phyloP scores from a whole-genome alignment of 2,329 filamentous ascomycete genomes.

The Nemania sp. region DNA sequence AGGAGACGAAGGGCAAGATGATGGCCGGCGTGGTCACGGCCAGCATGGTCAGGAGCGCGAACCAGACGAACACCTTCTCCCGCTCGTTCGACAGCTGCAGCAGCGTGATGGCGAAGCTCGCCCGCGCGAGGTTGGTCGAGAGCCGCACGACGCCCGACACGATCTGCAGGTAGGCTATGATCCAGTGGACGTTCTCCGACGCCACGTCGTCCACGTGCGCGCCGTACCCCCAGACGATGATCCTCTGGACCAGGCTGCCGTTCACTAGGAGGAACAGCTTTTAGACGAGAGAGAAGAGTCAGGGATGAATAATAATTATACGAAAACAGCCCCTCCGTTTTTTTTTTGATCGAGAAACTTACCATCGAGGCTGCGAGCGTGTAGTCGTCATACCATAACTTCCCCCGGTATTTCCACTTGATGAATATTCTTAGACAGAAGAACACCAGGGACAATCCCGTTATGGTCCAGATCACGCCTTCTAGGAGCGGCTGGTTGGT shows the following conservation, averaged over 20 bases:
- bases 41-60: slow-evolving; percentile 13
- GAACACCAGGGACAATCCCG: slow-evolving; percentile 9
- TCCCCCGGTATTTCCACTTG: slow-evolving; percentile 22
- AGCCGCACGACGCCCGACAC: slow-evolving; percentile 14
- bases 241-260: slow-evolving; percentile 9
- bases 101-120: slow-evolving; percentile 16
- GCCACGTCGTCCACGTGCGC: not conserved
- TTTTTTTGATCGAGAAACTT: not conserved
- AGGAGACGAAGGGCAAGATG: slow-evolving; percentile 19
- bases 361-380: slow-evolving; percentile 16
- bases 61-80: not conserved
- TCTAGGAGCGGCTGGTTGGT: slow-evolving; percentile 16
- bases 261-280: slow-evolving; percentile 18
- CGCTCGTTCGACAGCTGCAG: not conserved
- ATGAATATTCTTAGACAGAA: slow-evolving; percentile 19
- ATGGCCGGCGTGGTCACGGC: slow-evolving; percentile 15
- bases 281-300: not conserved
- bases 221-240: slow-evolving; percentile 14
- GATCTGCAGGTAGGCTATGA: slow-evolving; percentile 17
- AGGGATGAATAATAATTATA: not conserved
- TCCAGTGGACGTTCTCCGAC: not conserved
- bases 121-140: slow-evolving; percentile 16
- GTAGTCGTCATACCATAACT: slow-evolving; percentile 25
- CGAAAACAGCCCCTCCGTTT: no score
- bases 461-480: slow-evolving; percentile 15